Evolutionary conservation across 2,329 filamentous ascomycete species (phyloP).

Genomic region (Madurella fahalii): DNA sequence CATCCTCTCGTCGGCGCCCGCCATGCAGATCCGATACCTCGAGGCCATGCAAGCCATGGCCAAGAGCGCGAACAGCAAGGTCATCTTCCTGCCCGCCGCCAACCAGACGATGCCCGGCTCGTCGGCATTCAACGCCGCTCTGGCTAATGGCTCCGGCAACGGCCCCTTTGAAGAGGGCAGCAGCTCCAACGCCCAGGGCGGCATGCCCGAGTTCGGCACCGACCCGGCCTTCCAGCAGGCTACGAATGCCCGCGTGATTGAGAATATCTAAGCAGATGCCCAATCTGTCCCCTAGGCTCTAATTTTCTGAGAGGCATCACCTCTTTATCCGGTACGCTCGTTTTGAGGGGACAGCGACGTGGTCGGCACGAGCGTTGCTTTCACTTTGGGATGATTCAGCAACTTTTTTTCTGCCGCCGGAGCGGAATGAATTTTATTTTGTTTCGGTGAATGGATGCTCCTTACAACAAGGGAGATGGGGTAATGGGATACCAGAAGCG

Average conservation of each 20-base stretch:
- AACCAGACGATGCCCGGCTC: conserved; percentile 55
- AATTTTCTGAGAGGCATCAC: too few species aligned
- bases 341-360: too few species aligned
- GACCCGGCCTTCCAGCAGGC: conserved; percentile 69
- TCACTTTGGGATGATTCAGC: too few species aligned
- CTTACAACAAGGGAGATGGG: too few species aligned
- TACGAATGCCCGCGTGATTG: conserved; percentile 75
- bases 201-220: conserved; percentile 49
- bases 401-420: too few species aligned
- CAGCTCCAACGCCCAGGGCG: conserved; percentile 40
- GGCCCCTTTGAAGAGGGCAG: conserved; percentile 38
- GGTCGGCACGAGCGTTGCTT: too few species aligned
- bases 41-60: conserved; percentile 99
- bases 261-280: conserved; percentile 67
- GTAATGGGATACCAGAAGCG: background rate
- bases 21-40: conserved; percentile 97
- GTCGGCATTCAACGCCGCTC: conserved; percentile 39
- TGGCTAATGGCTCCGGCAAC: conserved; percentile 34
- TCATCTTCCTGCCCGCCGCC: conserved; percentile 72
- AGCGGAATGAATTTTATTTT: too few species aligned
- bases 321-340: too few species aligned
- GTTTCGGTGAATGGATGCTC: too few species aligned
- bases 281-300: too few species aligned
- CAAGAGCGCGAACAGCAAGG: conserved; percentile 83
- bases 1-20: conserved; percentile 83